phyloP scores from a whole-genome alignment of 2,329 filamentous ascomycete species.

The Periconia macrospinosa region DNA sequence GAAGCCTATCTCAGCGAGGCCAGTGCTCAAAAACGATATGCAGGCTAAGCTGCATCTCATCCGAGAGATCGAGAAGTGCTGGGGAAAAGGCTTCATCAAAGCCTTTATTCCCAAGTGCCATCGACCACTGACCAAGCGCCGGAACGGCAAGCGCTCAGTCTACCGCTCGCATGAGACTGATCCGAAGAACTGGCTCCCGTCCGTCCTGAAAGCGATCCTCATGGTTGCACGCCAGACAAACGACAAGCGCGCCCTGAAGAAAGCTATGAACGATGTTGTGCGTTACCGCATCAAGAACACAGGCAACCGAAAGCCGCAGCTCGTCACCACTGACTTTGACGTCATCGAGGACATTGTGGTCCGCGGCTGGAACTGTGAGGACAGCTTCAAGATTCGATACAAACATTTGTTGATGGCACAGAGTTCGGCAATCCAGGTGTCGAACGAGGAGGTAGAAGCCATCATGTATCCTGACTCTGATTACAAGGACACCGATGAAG shows the following conservation, averaged over 20 bases:
- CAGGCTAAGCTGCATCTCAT: conserved; percentile 26
- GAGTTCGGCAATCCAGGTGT: conserved; percentile 13
- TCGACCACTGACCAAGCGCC: conserved; percentile 27
- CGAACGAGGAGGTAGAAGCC: conserved; percentile 25
- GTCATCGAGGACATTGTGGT: conserved; percentile 36
- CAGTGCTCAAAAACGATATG: conserved; percentile 30
- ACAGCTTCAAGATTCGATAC: conserved; percentile 31
- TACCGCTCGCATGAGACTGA: conserved; percentile 26
- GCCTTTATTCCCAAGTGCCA: conserved; percentile 33
- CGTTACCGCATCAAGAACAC: conserved; percentile 34
- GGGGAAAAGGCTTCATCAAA: conserved; percentile 32
- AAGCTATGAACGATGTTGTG: conserved; percentile 30
- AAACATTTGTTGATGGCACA: conserved; percentile 32
- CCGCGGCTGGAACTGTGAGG: conserved; percentile 23
- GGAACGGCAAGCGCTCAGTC: conserved; percentile 16
- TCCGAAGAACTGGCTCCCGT: conserved; percentile 33
- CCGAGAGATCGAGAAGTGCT: conserved; percentile 26
- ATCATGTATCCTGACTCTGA: conserved; percentile 15
- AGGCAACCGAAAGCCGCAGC: conserved; percentile 34
- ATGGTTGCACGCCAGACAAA: conserved; percentile 24
- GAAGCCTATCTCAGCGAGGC: conserved; percentile 15
- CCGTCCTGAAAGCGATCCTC: conserved; percentile 29
- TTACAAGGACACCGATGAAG: conserved; percentile 6
- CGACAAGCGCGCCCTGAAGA: conserved; percentile 24
- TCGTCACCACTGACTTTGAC: conserved; percentile 36